A percentile compares a stretch with the other conserved stretches of the same genome.
These are phyloP conservation scores for Micractinium sp. DNA, from an alignment of 139 green algal genomes.

Conservation along the genomic window DNA sequence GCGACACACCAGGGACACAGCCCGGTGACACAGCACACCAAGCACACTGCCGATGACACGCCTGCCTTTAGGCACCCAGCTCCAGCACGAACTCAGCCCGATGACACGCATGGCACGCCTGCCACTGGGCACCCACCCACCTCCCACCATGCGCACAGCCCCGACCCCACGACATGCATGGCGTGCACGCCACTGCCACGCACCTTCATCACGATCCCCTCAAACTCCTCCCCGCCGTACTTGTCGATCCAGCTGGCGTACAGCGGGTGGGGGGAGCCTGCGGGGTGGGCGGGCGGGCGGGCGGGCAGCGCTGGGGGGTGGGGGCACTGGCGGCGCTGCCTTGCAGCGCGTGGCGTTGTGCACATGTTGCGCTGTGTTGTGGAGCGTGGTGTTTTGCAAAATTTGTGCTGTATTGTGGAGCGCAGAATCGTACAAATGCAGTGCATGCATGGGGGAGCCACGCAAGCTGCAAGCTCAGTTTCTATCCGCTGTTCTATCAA, in stretches of 20 bases:
- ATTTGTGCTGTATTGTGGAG: no score
- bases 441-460: background rate
- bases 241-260: conserved; percentile 37
- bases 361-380: background rate
- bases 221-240: conserved; percentile 40
- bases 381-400: no score
- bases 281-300: background rate
- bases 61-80: background rate
- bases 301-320: background rate
- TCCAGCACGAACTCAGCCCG: background rate
- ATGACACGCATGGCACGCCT: no score
- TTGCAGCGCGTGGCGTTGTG: background rate
- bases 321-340: no score
- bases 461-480: no score
- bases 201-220: conserved; percentile 14
- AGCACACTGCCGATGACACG: background rate
- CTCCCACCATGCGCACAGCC: background rate
- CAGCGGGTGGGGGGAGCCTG: conserved; percentile 34
- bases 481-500: no score
- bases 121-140: background rate
- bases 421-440: no score
- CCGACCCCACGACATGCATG: background rate
- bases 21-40: background rate
- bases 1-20: background rate
- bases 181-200: background rate